A percentile compares a stretch with the other conserved stretches of the same genome.
Evolutionary conservation across 2,329 filamentous ascomycete genomes (phyloP).

Genomic region (Beauveria australis): DNA sequence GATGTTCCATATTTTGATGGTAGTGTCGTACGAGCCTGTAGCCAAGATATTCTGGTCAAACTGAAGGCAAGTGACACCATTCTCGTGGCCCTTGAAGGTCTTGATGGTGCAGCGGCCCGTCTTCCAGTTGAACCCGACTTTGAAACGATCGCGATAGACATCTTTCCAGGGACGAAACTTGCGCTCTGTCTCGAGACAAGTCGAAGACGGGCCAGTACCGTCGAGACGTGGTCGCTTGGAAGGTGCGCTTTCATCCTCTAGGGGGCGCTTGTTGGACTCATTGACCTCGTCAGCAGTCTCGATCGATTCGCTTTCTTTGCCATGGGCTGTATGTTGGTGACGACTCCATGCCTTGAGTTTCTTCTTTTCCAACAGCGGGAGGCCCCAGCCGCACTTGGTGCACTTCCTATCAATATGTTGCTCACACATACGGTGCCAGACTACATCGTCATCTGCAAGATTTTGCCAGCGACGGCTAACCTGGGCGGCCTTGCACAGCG

Average conservation of each 20-base stretch:
- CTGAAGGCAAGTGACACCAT: constrained; percentile 52
- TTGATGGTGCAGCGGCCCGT: constrained; percentile 81
- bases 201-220: constrained; percentile 19
- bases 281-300: constrained; percentile 21
- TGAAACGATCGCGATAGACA: constrained; percentile 90
- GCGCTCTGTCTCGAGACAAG: constrained; percentile 34
- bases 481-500: constrained; percentile 90
- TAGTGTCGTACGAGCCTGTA: constrained; percentile 90
- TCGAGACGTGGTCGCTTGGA: constrained; percentile 27
- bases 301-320: constrained; percentile 19
- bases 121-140: constrained; percentile 96
- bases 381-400: constrained; percentile 89
- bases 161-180: constrained; percentile 79
- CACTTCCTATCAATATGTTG: constrained; percentile 93
- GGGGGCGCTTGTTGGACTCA: constrained; percentile 27
- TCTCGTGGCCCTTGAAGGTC: constrained; percentile 76
- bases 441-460: constrained; percentile 92
- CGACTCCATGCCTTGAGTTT: constrained; percentile 78
- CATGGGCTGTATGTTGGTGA: constrained; percentile 59
- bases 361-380: constrained; percentile 84
- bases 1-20: constrained; percentile 93
- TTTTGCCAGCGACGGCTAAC: constrained; percentile 83
- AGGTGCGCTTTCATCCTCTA: constrained; percentile 22
- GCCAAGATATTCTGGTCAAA: constrained; percentile 85
- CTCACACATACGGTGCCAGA: constrained; percentile 97